Base-by-base conservation (phyloP, 441 rosid species). In the Mallotus japonicus region DNA sequence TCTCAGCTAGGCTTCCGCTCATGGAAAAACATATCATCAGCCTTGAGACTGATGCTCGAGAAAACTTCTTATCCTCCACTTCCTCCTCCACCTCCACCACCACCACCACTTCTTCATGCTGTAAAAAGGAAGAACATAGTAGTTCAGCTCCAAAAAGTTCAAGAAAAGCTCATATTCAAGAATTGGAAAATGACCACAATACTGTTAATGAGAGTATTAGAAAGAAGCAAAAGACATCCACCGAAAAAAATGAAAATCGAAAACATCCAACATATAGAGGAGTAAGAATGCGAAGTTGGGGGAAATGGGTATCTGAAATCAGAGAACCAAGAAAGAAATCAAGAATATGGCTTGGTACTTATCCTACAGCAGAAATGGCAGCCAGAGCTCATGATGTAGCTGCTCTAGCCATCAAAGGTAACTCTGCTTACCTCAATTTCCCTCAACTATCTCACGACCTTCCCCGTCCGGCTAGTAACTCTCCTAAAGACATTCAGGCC, bases 321-420 rank as follows among this genome's bases (percentile, higher is more conserved):
- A 80, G 96, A 62, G 90, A 89, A 71, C 96, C 96, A 0, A 78
- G 86, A 65, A 90, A 90, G 79, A 90, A 90, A 71, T 90, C 96
- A 19, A 84, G 96, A 81, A 90, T 90, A 61, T 90, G 96, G 96
- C 88, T 90, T 6, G 96, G 96, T 8, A 90, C 96, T 17, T 90
- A 77, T 81, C 84, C 83, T 4, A 87, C 87, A 9, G 86, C 96
- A 1, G 89, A 90, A 74, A 90, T 89, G 96, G 96, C 96, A 3
- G 93, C 93, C 78, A 85, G 93, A 57, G 96, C 96, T 32, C 96
- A 90, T 37, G 96, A 90, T 49, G 96, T 89, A 1, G 96, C 96
- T 0, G 85, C 93, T 12, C 79, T 89, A 49, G 96, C 96, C 73
- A 89, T 90, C 62, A 90, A 90, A 80, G 96, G 96, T 32, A 12